A percentile compares a stretch with the other conserved stretches of the same genome.
Evolutionary conservation across 768 basidiomycete genomes (phyloP).

Genomic region (Chlorophyllum brunneum): DNA sequence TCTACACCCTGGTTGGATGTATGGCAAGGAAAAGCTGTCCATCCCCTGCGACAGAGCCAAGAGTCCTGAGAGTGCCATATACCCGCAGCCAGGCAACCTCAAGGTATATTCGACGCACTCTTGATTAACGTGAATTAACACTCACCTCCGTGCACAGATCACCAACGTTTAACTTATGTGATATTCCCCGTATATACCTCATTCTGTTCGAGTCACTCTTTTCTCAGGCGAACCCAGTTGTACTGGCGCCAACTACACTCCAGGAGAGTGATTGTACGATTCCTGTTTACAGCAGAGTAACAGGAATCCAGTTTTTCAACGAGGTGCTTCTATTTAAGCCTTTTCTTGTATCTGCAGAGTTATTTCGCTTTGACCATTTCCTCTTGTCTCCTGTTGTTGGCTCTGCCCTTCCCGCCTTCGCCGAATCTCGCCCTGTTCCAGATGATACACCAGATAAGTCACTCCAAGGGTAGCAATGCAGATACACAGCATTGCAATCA

Average conservation of each 20-base stretch:
- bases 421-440: conserved; percentile 38
- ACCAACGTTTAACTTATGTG: not conserved
- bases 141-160: not conserved
- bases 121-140: not conserved
- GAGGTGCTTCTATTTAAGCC: not conserved
- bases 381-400: not conserved
- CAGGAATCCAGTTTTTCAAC: not conserved
- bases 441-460: conserved; percentile 53
- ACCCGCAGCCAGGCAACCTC: not conserved
- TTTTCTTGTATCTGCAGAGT: no score
- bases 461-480: conserved; percentile 51
- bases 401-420: not conserved
- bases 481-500: conserved; percentile 64
- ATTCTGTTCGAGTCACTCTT: conserved; percentile 1
- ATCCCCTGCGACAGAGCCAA: not conserved
- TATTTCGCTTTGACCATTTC: not conserved
- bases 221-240: conserved; percentile 7
- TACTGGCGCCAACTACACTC: conserved; percentile 8
- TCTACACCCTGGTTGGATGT: not conserved
- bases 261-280: conserved; percentile 6
- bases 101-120: not conserved
- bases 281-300: not conserved
- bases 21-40: not conserved
- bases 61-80: not conserved
- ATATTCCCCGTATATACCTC: conserved; percentile 6